Evolutionary conservation across 2,329 filamentous ascomycete genomes (phyloP).

Genomic region (Endocalyx cinctus): DNA sequence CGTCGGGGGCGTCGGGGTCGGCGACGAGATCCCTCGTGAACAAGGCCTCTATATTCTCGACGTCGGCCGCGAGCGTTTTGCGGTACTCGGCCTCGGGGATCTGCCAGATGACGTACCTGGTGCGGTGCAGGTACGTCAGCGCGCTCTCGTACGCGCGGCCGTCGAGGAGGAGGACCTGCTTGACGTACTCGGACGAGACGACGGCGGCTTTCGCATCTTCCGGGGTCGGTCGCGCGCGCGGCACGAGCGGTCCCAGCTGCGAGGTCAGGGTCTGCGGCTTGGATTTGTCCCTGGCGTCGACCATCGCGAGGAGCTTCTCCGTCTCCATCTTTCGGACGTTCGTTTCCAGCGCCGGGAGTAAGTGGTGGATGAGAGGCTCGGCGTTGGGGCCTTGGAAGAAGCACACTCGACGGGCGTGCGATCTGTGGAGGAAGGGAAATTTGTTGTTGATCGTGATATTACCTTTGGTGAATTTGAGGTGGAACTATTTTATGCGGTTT

Average conservation of each 20-base stretch:
- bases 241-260: not conserved
- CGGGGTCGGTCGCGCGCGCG: not conserved
- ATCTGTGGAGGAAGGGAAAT: slow-evolving; percentile 66
- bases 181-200: slow-evolving; percentile 1
- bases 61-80: not conserved
- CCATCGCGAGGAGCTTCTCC: not conserved
- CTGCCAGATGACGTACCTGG: slow-evolving; percentile 4
- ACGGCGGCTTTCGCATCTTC: not conserved
- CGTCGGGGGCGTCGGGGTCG: not conserved
- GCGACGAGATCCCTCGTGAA: not conserved
- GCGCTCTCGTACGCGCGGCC: slow-evolving; percentile 1
- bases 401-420: slow-evolving; percentile 14
- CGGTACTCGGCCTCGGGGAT: slow-evolving; percentile 1
- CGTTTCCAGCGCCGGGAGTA: slow-evolving; percentile 4
- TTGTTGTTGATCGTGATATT: slow-evolving; percentile 84
- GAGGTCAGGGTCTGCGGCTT: too few species aligned
- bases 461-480: slow-evolving; percentile 83
- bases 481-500: slow-evolving; percentile 50
- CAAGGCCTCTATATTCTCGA: not conserved
- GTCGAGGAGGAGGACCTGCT: not conserved
- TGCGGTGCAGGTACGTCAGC: slow-evolving; percentile 1
- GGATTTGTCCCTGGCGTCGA: too few species aligned
- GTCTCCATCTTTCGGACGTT: slow-evolving; percentile 3
- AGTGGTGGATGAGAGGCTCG: slow-evolving; percentile 4
- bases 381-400: too few species aligned